A percentile compares a stretch with the other conserved stretches of the same genome.
phyloP scores from a whole-genome alignment of 805 yeast genomes.

The Priceomyces carsonii region DNA sequence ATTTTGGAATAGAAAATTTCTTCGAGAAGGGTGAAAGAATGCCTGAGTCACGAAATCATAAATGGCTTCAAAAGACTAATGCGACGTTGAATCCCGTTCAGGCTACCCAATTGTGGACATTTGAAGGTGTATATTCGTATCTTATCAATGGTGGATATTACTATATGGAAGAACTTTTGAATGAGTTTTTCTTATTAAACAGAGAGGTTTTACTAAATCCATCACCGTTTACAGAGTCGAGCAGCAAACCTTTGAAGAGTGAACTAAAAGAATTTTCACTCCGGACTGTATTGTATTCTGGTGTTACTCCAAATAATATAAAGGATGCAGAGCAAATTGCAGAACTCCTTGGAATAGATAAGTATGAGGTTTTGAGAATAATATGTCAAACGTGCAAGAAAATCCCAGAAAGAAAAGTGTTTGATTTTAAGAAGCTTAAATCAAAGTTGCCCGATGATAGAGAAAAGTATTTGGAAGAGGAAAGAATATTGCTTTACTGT shows the following conservation, averaged over 20 bases:
- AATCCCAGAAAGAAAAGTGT: slow-evolving; percentile 32
- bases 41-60: slow-evolving; percentile 8
- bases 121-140: slow-evolving; percentile 37
- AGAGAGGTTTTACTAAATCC: slow-evolving; percentile 29
- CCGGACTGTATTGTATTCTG: slow-evolving; percentile 40
- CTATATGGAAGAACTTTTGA: slow-evolving; percentile 35
- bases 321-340: slow-evolving; percentile 44
- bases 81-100: slow-evolving; percentile 28
- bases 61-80: slow-evolving; percentile 4
- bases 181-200: slow-evolving; percentile 39
- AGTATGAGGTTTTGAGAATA: slow-evolving; percentile 50
- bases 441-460: slow-evolving; percentile 38
- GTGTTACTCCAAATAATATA: slow-evolving; percentile 31
- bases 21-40: slow-evolving; percentile 5
- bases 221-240: slow-evolving; percentile 23
- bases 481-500: slow-evolving; percentile 34
- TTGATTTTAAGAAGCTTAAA: slow-evolving; percentile 23
- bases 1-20: not conserved
- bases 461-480: slow-evolving; percentile 26
- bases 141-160: slow-evolving; percentile 30
- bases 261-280: slow-evolving; percentile 33
- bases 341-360: slow-evolving; percentile 37
- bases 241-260: not conserved
- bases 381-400: slow-evolving; percentile 39
- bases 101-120: slow-evolving; percentile 41